Evolutionary conservation across 768 basidiomycete genomes (phyloP).

Genomic region (Clathrus columnatus): DNA sequence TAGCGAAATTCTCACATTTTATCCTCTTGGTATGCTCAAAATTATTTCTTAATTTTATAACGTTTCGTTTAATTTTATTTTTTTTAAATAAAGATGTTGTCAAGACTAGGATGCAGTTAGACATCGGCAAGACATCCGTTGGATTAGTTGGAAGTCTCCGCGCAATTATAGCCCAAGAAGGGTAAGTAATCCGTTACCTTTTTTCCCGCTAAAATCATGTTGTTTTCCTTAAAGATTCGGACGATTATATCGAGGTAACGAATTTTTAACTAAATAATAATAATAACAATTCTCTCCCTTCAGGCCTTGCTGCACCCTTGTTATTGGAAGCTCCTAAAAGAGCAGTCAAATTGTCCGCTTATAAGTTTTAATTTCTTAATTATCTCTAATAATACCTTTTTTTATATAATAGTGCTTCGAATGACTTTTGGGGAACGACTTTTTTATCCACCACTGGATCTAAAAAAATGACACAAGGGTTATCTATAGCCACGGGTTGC

Average conservation of each 20-base stretch:
- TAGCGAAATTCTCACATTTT: constrained; percentile 54
- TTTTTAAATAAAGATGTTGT: constrained; percentile 41
- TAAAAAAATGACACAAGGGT: constrained; percentile 74
- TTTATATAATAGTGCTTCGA: constrained; percentile 49
- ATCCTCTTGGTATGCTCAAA: constrained; percentile 66
- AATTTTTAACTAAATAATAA: constrained; percentile 1
- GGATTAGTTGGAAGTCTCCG: constrained; percentile 79
- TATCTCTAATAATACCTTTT: neutral
- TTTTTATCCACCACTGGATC: constrained; percentile 56
- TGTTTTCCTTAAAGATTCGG: constrained; percentile 42
- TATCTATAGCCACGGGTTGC: constrained; percentile 89
- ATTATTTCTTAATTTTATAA: neutral
- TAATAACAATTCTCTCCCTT: neutral
- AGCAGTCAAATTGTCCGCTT: constrained; percentile 83
- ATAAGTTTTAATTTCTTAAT: neutral
- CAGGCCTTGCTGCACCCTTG: constrained; percentile 89
- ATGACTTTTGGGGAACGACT: constrained; percentile 94
- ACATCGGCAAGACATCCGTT: constrained; percentile 64
- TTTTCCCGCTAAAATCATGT: neutral
- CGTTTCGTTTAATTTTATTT: neutral
- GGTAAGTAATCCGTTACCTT: constrained; percentile 39
- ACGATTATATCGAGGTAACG: constrained; percentile 77
- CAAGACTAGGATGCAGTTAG: constrained; percentile 98
- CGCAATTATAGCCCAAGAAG: constrained; percentile 82
- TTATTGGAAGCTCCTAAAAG: constrained; percentile 97